Evolutionary conservation across 192 early-diverging fungal genomes (phyloP).

Genomic region (Glomus cerebriforme): DNA sequence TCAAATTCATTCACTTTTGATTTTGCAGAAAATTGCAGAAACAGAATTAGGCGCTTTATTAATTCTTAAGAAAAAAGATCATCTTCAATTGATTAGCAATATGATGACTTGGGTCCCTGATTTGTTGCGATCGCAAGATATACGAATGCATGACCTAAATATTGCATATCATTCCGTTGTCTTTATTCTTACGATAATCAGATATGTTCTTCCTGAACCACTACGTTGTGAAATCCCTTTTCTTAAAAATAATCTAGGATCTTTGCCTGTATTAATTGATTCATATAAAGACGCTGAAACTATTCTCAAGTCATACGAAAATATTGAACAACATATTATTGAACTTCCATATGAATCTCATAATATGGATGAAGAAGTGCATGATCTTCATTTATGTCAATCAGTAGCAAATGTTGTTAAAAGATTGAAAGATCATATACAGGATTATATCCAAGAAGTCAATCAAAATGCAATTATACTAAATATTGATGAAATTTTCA

Average conservation of each 20-base stretch:
- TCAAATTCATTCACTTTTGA: constrained; percentile 7
- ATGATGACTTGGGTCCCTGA: constrained; percentile 26
- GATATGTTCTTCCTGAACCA: not conserved
- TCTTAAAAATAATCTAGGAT: not conserved
- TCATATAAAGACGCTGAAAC: constrained; percentile 16
- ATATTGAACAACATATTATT: constrained; percentile 27
- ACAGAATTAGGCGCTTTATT: constrained; percentile 24
- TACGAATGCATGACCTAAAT: constrained; percentile 23
- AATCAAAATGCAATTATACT: not conserved
- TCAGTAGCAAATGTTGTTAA: not conserved
- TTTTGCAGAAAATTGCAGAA: constrained; percentile 25
- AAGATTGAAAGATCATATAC: constrained; percentile 16
- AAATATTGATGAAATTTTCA: constrained; percentile 3
- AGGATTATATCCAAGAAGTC: not conserved
- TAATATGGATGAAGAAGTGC: constrained; percentile 17
- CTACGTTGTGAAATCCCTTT: not conserved
- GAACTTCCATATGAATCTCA: constrained; percentile 25
- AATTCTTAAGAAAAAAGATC: constrained; percentile 5
- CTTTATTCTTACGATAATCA: constrained; percentile 21
- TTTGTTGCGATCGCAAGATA: constrained; percentile 19
- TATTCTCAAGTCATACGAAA: constrained; percentile 22
- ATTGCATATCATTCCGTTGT: constrained; percentile 14
- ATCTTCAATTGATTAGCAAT: constrained; percentile 15
- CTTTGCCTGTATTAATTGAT: constrained; percentile 21
- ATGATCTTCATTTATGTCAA: constrained; percentile 11